Evolutionary conservation across 2,329 filamentous ascomycete species (phyloP).

Genomic region (Pseudopyricularia cyperi): DNA sequence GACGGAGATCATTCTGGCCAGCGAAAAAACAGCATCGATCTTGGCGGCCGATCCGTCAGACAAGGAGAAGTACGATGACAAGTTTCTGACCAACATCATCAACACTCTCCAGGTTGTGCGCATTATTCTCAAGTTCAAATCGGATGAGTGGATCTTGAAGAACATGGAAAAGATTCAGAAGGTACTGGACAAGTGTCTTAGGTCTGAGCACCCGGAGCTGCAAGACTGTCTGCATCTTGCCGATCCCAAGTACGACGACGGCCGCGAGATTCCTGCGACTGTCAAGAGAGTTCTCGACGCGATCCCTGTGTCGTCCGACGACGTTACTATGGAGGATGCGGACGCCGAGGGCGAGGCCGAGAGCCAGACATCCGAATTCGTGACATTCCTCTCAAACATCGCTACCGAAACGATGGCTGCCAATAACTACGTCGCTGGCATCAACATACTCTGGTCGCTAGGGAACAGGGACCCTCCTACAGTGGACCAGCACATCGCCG

Average conservation of each 20-base stretch:
- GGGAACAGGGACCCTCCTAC: slow-evolving; percentile 73
- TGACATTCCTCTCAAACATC: slow-evolving; percentile 70
- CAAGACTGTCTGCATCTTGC: slow-evolving; percentile 80
- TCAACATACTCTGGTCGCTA: slow-evolving; percentile 89
- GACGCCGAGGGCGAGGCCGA: slow-evolving; percentile 79
- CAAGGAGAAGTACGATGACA: slow-evolving; percentile 66
- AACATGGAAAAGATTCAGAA: slow-evolving; percentile 71
- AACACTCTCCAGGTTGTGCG: slow-evolving; percentile 89
- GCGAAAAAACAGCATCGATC: slow-evolving; percentile 58
- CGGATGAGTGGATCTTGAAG: slow-evolving; percentile 79
- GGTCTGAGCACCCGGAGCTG: slow-evolving; percentile 79
- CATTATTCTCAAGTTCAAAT: slow-evolving; percentile 75
- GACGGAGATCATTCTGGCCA: slow-evolving; percentile 71
- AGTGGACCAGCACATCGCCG: slow-evolving; percentile 77
- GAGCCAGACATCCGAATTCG: slow-evolving; percentile 72
- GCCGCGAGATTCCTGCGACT: slow-evolving; percentile 58
- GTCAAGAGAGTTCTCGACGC: slow-evolving; percentile 77
- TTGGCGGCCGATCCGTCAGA: slow-evolving; percentile 46
- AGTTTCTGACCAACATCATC: slow-evolving; percentile 76
- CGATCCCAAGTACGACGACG: slow-evolving; percentile 57
- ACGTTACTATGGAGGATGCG: slow-evolving; percentile 58
- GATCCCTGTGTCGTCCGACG: slow-evolving; percentile 50
- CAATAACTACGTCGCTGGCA: slow-evolving; percentile 70
- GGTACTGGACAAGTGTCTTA: slow-evolving; percentile 77
- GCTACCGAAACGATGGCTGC: slow-evolving; percentile 78